Conservation (phyloP, 176 grass and related monocot species). For the Oropetium thomaeum region DNA sequence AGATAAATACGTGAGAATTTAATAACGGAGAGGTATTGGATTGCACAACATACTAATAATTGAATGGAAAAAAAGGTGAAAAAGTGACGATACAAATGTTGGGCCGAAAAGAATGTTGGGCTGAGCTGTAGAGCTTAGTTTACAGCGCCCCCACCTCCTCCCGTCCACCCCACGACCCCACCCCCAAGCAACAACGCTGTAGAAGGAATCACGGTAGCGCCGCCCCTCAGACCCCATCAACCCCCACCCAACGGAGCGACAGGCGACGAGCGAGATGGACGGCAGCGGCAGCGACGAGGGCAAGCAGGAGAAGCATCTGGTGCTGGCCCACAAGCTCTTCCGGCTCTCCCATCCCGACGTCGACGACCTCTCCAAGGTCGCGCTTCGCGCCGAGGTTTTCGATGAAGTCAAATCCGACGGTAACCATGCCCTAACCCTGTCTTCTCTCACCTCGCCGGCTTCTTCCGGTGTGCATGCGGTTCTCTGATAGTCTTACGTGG, state of each 20-base stretch:
- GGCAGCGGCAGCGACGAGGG: constrained; percentile 40
- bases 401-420: constrained; percentile 72
- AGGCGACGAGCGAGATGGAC: constrained; percentile 33
- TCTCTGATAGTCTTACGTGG: neutral
- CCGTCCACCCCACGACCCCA: too few relatives aligned
- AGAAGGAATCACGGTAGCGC: constrained; percentile 7
- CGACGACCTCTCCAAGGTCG: constrained; percentile 92
- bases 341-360: constrained; percentile 72
- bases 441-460: neutral
- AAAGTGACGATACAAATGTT: too few relatives aligned
- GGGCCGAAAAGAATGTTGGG: too few relatives aligned
- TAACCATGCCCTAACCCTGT: neutral
- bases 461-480: neutral
- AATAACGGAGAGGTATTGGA: too few relatives aligned
- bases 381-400: constrained; percentile 72
- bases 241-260: neutral
- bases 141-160: too few relatives aligned
- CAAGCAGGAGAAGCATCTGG: constrained; percentile 79
- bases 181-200: too few relatives aligned
- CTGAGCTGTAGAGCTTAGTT: too few relatives aligned
- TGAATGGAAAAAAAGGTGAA: too few relatives aligned
- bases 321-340: constrained; percentile 87
- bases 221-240: too few relatives aligned
- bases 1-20: too few relatives aligned
- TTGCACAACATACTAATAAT: too few relatives aligned